A percentile compares a stretch with the other conserved stretches of the same genome.
phyloP scores from a whole-genome alignment of 495 filamentous ascomycete species.

The Podospora conica region DNA sequence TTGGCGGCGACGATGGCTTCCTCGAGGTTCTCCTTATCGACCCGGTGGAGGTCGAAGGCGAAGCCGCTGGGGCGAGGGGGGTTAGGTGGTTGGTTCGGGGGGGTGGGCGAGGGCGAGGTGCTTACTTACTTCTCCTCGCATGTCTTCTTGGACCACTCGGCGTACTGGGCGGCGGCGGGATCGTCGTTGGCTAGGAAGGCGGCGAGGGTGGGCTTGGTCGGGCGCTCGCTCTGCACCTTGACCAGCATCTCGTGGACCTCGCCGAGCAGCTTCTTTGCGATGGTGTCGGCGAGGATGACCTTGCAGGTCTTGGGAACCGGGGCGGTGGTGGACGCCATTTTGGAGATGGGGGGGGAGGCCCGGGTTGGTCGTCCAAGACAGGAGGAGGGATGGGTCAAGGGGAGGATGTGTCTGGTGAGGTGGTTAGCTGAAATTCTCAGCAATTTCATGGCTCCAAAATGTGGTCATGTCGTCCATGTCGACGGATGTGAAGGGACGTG shows the following conservation, averaged over 20 bases:
- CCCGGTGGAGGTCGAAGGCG: slow-evolving; percentile 71
- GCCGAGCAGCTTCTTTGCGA: slow-evolving; percentile 69
- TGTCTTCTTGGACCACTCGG: slow-evolving; percentile 95
- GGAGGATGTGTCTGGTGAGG: background rate
- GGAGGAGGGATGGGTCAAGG: background rate
- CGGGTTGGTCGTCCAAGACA: background rate
- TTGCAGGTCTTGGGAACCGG: slow-evolving; percentile 72
- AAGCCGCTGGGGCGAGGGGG: slow-evolving; percentile 62
- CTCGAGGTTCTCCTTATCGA: slow-evolving; percentile 83
- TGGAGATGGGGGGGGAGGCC: slow-evolving; percentile 2
- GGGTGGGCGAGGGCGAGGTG: background rate
- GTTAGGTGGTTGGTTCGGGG: slow-evolving; percentile 9
- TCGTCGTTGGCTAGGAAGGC: slow-evolving; percentile 91
- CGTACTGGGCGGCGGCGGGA: slow-evolving; percentile 86
- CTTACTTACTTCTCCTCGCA: slow-evolving; percentile 80
- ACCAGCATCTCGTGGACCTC: slow-evolving; percentile 70
- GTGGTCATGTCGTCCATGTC: background rate
- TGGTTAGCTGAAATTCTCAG: background rate
- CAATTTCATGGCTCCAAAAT: background rate
- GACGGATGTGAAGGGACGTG: background rate
- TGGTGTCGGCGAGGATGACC: slow-evolving; percentile 76
- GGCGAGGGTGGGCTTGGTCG: slow-evolving; percentile 65
- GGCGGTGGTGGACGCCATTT: slow-evolving; percentile 39
- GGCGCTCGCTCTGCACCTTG: slow-evolving; percentile 47
- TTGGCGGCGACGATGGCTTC: slow-evolving; percentile 80